A percentile compares a stretch with the other conserved stretches of the same genome.
Evolutionary conservation across 2,329 filamentous ascomycete species (phyloP).

Genomic region (Aureobasidium subglaciale): DNA sequence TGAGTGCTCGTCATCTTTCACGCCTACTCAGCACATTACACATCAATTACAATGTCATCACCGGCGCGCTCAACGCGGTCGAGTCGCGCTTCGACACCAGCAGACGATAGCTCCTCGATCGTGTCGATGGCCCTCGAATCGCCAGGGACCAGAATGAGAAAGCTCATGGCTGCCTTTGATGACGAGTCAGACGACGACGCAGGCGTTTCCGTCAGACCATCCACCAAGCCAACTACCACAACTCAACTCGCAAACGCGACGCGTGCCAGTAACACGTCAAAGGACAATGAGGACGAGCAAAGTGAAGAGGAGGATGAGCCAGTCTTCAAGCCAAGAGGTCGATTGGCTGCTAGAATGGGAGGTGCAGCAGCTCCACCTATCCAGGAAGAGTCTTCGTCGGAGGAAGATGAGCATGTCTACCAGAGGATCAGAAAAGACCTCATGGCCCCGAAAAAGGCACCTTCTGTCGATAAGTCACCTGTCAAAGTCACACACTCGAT

Average conservation of each 20-base stretch:
- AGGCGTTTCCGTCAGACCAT: slow-evolving; percentile 9
- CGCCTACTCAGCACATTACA: not conserved
- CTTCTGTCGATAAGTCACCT: slow-evolving; percentile 3
- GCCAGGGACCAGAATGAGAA: slow-evolving; percentile 42
- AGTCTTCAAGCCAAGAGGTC: slow-evolving; percentile 48
- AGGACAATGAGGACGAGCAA: slow-evolving; percentile 20
- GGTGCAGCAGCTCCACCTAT: slow-evolving; percentile 27
- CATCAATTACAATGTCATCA: slow-evolving; percentile 10
- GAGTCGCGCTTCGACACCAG: slow-evolving; percentile 16
- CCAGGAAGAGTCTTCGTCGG: slow-evolving; percentile 18
- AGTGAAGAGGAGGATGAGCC: slow-evolving; percentile 33
- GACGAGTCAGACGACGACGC: slow-evolving; percentile 31
- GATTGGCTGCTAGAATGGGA: slow-evolving; percentile 57
- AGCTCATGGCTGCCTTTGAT: slow-evolving; percentile 42
- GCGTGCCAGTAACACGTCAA: not conserved
- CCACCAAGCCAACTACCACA: not conserved
- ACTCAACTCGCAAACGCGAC: not conserved
- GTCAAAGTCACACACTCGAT: not conserved
- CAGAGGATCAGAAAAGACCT: slow-evolving; percentile 40
- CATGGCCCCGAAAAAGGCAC: slow-evolving; percentile 27
- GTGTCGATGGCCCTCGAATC: slow-evolving; percentile 26
- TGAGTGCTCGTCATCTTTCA: not conserved
- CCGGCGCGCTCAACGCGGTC: slow-evolving; percentile 15
- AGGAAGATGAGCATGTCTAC: slow-evolving; percentile 30
- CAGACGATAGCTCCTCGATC: slow-evolving; percentile 11